These are phyloP conservation scores for Datisca glomerata DNA, from an alignment of 306 rosid genomes.

Conservation along the genomic window DNA sequence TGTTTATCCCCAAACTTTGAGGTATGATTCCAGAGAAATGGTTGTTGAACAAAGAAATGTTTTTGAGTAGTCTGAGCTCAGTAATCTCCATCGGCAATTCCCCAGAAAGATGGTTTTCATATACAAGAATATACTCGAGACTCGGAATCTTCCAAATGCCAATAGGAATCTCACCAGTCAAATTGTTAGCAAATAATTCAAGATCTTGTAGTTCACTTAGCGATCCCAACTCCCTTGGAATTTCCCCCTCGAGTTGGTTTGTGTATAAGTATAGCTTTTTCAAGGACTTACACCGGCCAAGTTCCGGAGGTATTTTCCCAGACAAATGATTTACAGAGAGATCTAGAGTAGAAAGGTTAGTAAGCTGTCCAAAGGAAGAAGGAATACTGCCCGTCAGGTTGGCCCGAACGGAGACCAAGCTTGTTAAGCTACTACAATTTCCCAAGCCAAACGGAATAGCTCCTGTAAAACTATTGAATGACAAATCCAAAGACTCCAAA, in stretches of 20 bases:
- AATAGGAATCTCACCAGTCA: constrained; percentile 64
- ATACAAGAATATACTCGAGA: constrained; percentile 43
- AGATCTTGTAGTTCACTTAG: constrained; percentile 35
- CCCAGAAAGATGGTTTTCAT: constrained; percentile 58
- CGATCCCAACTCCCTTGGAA: constrained; percentile 62
- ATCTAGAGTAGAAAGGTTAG: constrained; percentile 16
- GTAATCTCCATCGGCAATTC: constrained; percentile 59
- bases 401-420: constrained; percentile 20
- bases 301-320: constrained; percentile 57
- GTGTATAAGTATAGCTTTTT: constrained; percentile 25
- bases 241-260: constrained; percentile 59
- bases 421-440: constrained; percentile 33
- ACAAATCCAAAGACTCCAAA: constrained; percentile 35
- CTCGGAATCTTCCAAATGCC: constrained; percentile 73
- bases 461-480: constrained; percentile 41
- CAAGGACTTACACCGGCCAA: constrained; percentile 58
- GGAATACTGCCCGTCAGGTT: constrained; percentile 59
- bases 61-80: constrained; percentile 49
- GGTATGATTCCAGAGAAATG: constrained; percentile 69
- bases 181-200: constrained; percentile 35
- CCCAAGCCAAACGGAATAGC: constrained; percentile 55
- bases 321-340: constrained; percentile 49
- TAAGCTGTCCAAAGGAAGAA: constrained; percentile 44
- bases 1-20: constrained; percentile 53
- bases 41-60: constrained; percentile 52